Base-by-base conservation (phyloP, 1,284 basidiomycete species). In the Cystobasidium pallidum region DNA sequence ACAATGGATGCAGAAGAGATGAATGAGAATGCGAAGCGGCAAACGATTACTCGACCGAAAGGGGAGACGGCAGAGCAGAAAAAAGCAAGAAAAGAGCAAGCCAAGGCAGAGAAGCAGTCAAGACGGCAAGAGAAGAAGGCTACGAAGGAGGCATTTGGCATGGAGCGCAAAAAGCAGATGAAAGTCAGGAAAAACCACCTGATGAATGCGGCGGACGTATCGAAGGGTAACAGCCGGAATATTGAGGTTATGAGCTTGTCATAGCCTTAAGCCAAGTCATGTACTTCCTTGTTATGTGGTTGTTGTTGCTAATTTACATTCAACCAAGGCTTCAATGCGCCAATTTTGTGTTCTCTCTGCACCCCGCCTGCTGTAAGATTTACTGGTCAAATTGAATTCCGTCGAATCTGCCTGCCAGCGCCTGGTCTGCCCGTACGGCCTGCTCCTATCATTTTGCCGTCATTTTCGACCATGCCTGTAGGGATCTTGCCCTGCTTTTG, bases 41-140 rank as follows among this genome's bases (percentile, higher is more conserved):
- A 78, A 26, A 83, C 82, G 0, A 81, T 91, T 65, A 82, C 86
- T n/a, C 86, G 94, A 28, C 83, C 88, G 0, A 88, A 89, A 75
- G 85, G 88, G 75, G 96, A 99, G 82, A 86, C 88, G 2, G 87
- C 87, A 70, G 93, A 94, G 76, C 92, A 91, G 55, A 92, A 92
- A 81, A 92, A 88, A 78, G 87, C 88, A 0, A 87, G 96, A 24
- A 99, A 99, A 81, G 84, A 87, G n/a, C 89, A 88, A 0, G 87
- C 93, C 43, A 99, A 97, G 81, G 86, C 85, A 8, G 90, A 92
- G 75, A 86, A 90, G 73, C 88, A 83, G 78, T 76, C 78, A 6
- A 87, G 94, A 49, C 85, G 93, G 54, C 83, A 81, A 15, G 89
- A 92, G 79, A 97, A 95, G 83, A 95, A 92, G 80, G 81, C 83